Evolutionary conservation across 768 basidiomycete genomes (phyloP), one percentile per base, ranked within the genome.

Genomic region (Sporobolomyces pararoseus): DNA sequence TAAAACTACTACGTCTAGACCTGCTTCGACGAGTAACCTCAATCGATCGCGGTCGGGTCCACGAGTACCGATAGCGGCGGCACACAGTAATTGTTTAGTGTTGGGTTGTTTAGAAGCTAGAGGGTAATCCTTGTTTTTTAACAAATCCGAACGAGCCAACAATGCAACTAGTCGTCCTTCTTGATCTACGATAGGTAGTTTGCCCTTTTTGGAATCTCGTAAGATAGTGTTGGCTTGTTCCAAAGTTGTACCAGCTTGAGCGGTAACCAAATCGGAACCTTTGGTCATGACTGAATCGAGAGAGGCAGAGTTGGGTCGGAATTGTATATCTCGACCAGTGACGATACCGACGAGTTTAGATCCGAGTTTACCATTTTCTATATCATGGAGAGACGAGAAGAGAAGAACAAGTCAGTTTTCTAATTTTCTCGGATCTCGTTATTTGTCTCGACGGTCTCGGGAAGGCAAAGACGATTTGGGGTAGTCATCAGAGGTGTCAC

Each of bases 41-140:
- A 99, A 87, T 47, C 95, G 87, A 1, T 91, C 90, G 46, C 86
- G 84, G 81, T 99, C 96, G 2, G 85, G 85, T 0, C 87, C 89
- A 27, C 95, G 89, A 0, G 95, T 99, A 62, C 96, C 95, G 70
- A 98, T 85, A 10, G 96, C 90, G 5, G 96, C 95, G 12, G 95
- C 96, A 55, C 93, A 91, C 78, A 94, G 92, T 4, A 99, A 86
- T 82, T 98, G 95, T 80, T 98, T 99, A 78, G 84, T 91, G 71
- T 87, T 83, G 1, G 90, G 89, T 73, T 88, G 85, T 82, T 98
- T 98, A 75, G 88, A 90, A 1, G 96, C 92, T 66, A 96, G 85
- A 1, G 96, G 96, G 80, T 88, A 99, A 66, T 89, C 92, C 79
- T 96, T 91, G 81, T 95, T 96, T 81, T 99, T 98, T 78, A 98